Conservation (phyloP, 2,329 filamentous ascomycete genomes). For the Claviceps sp. region DNA sequence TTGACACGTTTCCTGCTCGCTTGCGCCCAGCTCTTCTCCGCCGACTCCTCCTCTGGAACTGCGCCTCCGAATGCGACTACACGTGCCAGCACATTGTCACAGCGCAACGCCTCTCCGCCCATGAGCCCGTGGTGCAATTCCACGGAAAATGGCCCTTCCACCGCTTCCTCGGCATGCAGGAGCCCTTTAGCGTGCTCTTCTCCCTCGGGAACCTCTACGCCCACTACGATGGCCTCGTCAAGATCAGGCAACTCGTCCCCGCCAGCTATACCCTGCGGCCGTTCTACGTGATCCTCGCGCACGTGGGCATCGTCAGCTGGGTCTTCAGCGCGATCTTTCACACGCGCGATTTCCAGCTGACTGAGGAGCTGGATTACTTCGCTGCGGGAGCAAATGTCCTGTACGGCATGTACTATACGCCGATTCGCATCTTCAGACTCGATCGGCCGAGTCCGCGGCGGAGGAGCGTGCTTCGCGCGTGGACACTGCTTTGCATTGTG, state of each 20-base stretch:
- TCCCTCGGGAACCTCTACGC: constrained; percentile 82
- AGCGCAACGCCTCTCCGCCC: constrained; percentile 48
- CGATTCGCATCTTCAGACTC: constrained; percentile 70
- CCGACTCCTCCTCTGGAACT: constrained; percentile 83
- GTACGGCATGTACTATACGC: constrained; percentile 79
- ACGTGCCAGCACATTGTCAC: constrained; percentile 93
- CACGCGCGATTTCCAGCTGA: constrained; percentile 69
- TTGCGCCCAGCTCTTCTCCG: constrained; percentile 56
- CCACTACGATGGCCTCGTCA: constrained; percentile 63
- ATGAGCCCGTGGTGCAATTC: constrained; percentile 70
- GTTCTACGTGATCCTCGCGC: constrained; percentile 71
- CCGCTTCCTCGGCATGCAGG: constrained; percentile 83
- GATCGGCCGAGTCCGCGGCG: constrained; percentile 40
- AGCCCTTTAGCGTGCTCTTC: constrained; percentile 88
- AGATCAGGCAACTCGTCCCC: constrained; percentile 58
- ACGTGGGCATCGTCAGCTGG: constrained; percentile 75
- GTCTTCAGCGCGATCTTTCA: constrained; percentile 85
- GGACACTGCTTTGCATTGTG: constrained; percentile 58
- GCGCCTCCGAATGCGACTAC: constrained; percentile 91
- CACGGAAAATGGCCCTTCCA: constrained; percentile 98
- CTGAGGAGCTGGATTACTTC: constrained; percentile 95
- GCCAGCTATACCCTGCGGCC: constrained; percentile 58
- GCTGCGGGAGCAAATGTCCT: constrained; percentile 80
- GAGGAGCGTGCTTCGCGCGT: constrained; percentile 47
- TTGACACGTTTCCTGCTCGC: not conserved